A percentile compares a stretch with the other conserved stretches of the same genome.
phyloP scores from a whole-genome alignment of 2,329 filamentous ascomycete genomes.

The Microascus cirrosus region DNA sequence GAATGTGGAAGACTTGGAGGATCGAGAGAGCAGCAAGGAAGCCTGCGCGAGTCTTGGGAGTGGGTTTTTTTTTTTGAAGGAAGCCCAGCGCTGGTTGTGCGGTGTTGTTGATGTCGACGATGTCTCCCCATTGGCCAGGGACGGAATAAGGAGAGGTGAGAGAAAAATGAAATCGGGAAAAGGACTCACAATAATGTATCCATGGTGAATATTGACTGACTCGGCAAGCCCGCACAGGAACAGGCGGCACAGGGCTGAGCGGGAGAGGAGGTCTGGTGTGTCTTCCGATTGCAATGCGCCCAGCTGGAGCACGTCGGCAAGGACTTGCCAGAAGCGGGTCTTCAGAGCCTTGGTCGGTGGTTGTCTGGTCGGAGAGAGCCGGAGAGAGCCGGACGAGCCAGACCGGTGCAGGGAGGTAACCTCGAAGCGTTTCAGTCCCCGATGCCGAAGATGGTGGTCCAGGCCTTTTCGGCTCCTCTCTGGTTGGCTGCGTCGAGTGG shows the following conservation, averaged over 20 bases:
- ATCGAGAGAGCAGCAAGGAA: not conserved
- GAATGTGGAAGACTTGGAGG: not conserved
- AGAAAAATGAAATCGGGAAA: not conserved
- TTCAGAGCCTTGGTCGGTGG: not conserved
- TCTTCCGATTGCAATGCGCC: not conserved
- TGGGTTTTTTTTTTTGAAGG: not conserved
- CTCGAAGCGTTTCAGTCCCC: not conserved
- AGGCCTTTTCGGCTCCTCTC: not conserved
- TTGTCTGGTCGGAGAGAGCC: not conserved
- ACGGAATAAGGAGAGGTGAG: not conserved
- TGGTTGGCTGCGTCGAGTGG: not conserved
- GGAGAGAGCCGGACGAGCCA: not conserved
- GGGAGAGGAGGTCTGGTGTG: not conserved
- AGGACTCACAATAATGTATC: slow-evolving; percentile 10
- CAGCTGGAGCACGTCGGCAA: not conserved
- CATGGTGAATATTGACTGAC: slow-evolving; percentile 4
- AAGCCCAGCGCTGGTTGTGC: not conserved
- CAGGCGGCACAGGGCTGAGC: not conserved
- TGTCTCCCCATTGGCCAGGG: not conserved
- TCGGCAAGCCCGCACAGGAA: not conserved
- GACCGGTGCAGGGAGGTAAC: not conserved
- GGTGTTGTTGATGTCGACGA: not conserved
- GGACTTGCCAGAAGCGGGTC: not conserved
- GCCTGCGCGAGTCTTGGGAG: not conserved
- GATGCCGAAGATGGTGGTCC: not conserved